Evolutionary conservation across 1,284 basidiomycete species (phyloP).

Genomic region (Mycocalia duriaeana): DNA sequence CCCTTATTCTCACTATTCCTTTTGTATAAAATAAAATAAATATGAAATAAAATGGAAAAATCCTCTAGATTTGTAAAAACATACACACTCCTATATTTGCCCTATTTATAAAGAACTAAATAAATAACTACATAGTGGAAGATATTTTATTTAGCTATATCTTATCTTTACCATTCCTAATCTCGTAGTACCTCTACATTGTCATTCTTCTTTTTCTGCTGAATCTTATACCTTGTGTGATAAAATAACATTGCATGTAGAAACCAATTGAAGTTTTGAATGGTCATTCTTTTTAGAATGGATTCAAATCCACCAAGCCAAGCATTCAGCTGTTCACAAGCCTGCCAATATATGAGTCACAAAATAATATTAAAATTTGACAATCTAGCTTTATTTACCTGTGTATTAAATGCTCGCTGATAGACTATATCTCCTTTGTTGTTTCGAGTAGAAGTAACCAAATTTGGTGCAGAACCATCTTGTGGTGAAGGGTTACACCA

Average conservation of each 20-base stretch:
- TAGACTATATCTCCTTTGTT: constrained; percentile 11
- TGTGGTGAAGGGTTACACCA: constrained; percentile 26
- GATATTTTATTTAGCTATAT: not conserved
- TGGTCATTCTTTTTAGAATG: not conserved
- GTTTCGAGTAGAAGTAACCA: constrained; percentile 15
- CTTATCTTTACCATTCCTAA: not conserved
- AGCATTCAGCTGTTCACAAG: not conserved
- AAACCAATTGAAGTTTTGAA: not conserved
- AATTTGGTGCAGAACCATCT: constrained; percentile 25
- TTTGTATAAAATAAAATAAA: not conserved
- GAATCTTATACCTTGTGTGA: not conserved
- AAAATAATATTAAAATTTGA: not conserved
- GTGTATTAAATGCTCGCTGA: constrained; percentile 25
- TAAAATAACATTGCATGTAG: not conserved
- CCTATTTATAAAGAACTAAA: not conserved
- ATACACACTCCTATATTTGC: not conserved
- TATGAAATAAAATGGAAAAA: not conserved
- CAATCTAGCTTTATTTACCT: constrained; percentile 7
- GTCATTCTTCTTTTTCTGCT: not conserved
- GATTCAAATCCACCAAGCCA: not conserved
- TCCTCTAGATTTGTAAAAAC: not conserved
- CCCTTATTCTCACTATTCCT: not conserved
- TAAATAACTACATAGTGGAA: not conserved
- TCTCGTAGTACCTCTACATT: not conserved
- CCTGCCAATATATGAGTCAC: not conserved